These are phyloP conservation scores for Arthroderma uncinatum DNA, from an alignment of 2,329 filamentous ascomycete species.

Conservation along the genomic window DNA sequence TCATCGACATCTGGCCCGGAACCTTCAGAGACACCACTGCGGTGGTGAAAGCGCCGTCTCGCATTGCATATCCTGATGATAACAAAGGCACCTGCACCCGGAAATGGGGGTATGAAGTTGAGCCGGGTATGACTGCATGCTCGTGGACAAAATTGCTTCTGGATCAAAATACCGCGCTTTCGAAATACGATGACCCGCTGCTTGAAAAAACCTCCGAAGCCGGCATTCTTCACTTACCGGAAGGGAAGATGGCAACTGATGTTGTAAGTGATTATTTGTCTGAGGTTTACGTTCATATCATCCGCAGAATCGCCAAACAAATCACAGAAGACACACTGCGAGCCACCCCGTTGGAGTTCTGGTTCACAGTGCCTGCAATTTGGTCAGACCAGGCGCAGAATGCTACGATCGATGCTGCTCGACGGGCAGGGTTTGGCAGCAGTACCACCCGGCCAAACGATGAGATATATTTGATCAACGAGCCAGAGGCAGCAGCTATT, in stretches of 20 bases:
- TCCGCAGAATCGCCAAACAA: slow-evolving; percentile 8
- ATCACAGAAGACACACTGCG: slow-evolving; percentile 12
- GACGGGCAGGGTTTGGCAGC: slow-evolving; percentile 12
- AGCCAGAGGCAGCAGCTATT: slow-evolving; percentile 15
- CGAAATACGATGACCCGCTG: slow-evolving; percentile 16
- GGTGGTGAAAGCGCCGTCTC: slow-evolving; percentile 20
- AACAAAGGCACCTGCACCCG: slow-evolving; percentile 8
- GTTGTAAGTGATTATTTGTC: neutral
- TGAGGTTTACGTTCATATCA: neutral
- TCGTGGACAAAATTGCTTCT: slow-evolving; percentile 25
- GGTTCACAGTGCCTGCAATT: slow-evolving; percentile 17
- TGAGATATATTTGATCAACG: slow-evolving; percentile 13
- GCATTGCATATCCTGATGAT: slow-evolving; percentile 20
- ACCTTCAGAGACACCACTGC: slow-evolving; percentile 1
- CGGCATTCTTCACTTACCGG: neutral
- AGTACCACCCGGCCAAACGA: slow-evolving; percentile 11
- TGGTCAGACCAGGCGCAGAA: slow-evolving; percentile 13
- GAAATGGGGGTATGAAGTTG: slow-evolving; percentile 21
- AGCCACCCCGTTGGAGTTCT: slow-evolving; percentile 13
- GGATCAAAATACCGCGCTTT: slow-evolving; percentile 14
- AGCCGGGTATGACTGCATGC: slow-evolving; percentile 18
- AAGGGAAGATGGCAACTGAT: neutral
- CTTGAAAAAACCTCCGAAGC: neutral
- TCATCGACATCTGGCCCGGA: slow-evolving; percentile 20
- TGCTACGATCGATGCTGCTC: slow-evolving; percentile 14